Percentiles rank a stretch among this genome's conserved stretches.
These are phyloP conservation scores for Parastagonospora nodorum DNA, from an alignment of 2,329 filamentous ascomycete species.

Conservation along the genomic window DNA sequence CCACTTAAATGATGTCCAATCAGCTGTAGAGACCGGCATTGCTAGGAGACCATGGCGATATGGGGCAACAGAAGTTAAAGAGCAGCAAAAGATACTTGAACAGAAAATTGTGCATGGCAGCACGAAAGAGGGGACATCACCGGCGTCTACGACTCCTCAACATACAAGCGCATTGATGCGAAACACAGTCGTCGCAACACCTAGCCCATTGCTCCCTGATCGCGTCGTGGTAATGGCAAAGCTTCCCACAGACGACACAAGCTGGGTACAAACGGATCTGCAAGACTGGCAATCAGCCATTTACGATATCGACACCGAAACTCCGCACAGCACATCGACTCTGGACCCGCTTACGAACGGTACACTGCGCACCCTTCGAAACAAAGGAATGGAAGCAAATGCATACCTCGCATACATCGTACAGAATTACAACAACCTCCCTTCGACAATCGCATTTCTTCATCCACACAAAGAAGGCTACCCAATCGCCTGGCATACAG, in stretches of 20 bases:
- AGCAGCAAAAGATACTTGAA: constrained; percentile 9
- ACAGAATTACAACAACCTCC: constrained; percentile 27
- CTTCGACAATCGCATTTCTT: constrained; percentile 25
- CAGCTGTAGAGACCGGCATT: constrained; percentile 4
- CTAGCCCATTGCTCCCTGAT: constrained; percentile 14
- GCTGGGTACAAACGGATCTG: constrained; percentile 23
- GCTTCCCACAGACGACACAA: constrained; percentile 21
- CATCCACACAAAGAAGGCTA: constrained; percentile 20
- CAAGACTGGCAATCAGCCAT: constrained; percentile 51
- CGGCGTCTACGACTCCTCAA: background rate
- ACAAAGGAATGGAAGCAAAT: constrained; percentile 30
- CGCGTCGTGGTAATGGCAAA: constrained; percentile 26
- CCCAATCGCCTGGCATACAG: constrained; percentile 8
- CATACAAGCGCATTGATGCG: constrained; percentile 1
- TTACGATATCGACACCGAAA: constrained; percentile 31
- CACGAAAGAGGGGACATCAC: background rate
- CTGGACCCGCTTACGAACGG: constrained; percentile 21
- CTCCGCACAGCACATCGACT: constrained; percentile 15
- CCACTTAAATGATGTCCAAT: constrained; percentile 10
- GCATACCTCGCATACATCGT: constrained; percentile 34
- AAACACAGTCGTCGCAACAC: constrained; percentile 8
- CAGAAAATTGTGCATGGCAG: background rate
- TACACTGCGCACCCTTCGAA: constrained; percentile 18
- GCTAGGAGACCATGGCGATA: constrained; percentile 14
- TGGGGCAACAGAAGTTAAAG: constrained; percentile 12